Conservation (phyloP, 177 flowering plant species). For the Vitis hybrid region DNA sequence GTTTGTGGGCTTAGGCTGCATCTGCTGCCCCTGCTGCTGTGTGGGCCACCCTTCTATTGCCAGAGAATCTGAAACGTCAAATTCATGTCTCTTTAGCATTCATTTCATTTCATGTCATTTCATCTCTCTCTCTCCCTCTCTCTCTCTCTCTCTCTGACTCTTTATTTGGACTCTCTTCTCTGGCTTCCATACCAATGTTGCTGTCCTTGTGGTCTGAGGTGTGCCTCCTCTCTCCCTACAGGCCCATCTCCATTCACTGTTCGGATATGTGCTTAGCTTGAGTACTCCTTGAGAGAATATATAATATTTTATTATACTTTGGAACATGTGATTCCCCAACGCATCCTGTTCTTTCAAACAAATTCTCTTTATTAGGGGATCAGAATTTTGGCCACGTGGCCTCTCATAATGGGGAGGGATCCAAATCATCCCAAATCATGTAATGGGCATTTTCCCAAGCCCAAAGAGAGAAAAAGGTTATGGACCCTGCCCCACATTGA, state of each 20-base stretch:
- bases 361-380: too few relatives aligned
- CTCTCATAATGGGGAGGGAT: too few relatives aligned
- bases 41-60: conserved; percentile 10
- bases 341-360: too few relatives aligned
- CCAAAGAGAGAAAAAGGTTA: too few relatives aligned
- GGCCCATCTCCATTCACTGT: background rate
- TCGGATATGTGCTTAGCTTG: background rate
- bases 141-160: conserved; percentile 7
- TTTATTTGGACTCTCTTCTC: background rate
- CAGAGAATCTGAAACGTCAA: conserved; percentile 65
- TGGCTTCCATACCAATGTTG: background rate
- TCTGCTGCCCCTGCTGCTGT: conserved; percentile 9
- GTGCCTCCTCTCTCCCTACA: background rate
- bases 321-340: too few relatives aligned
- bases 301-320: too few relatives aligned
- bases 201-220: background rate
- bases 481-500: too few relatives aligned
- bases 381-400: too few relatives aligned
- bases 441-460: too few relatives aligned
- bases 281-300: too few relatives aligned
- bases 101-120: conserved; percentile 41
- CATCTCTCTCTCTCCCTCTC: conserved; percentile 17
- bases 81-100: conserved; percentile 40
- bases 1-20: background rate
- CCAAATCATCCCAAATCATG: too few relatives aligned